Evolutionary conservation across 1,139 yeast genomes (phyloP), one percentile per base, ranked within the genome.

Genomic region (Sugiyamaella xylanicola): DNA sequence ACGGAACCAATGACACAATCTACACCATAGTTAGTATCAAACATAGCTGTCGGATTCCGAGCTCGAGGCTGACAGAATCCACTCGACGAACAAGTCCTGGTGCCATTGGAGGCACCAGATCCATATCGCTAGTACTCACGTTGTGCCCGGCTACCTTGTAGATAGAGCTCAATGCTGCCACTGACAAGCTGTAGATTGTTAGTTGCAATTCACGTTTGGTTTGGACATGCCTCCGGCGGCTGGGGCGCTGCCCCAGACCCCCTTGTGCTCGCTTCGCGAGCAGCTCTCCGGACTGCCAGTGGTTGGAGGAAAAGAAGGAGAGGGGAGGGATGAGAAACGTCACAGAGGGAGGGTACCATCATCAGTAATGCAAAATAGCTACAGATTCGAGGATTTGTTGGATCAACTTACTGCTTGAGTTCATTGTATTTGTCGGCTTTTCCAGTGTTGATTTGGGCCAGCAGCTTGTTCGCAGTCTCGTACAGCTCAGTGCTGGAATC

Each of bases 1-100:
- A 59, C 1, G 73, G 70, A 3, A 72, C 70, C 57, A 70, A 56
- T 7, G 74, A 69, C 20, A 67, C 60, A 43, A 68, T 64, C 69
- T 67, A 43, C 7, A 29, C 4, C 8, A n/a, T 5, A 19, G 51
- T 39, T 39, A 48, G 25, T 39, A 21, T 13, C 20, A 4, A 11
- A 7, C 13, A 2, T n/a, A 21, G 16, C 11, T 47, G n/a, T n/a
- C n/a, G n/a, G n/a, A n/a, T n/a, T n/a, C n/a, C n/a, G n/a, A n/a
- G n/a, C n/a, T n/a, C n/a, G n/a, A n/a, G n/a, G n/a, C n/a, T n/a
- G n/a, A n/a, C n/a, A n/a, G n/a, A n/a, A n/a, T n/a, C n/a, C n/a
- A n/a, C n/a, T n/a, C n/a, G n/a, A n/a, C n/a, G n/a, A n/a, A n/a
- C n/a, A n/a, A n/a, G n/a, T n/a, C n/a, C n/a, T n/a, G n/a, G n/a